Evolutionary conservation across 495 filamentous ascomycete genomes (phyloP).

Genomic region (Talaromyces trachyspermus): DNA sequence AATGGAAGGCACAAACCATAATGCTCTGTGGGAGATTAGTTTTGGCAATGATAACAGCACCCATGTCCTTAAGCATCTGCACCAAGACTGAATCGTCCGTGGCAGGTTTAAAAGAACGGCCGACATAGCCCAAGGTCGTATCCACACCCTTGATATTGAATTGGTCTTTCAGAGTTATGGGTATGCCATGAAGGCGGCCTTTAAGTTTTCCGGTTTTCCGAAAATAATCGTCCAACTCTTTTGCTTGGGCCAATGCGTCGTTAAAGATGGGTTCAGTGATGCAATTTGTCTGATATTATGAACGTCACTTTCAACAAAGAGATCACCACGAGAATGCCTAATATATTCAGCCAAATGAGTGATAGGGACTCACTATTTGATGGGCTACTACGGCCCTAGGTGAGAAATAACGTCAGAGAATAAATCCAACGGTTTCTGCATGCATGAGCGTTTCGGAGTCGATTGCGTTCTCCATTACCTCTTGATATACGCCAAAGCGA

Average conservation of each 20-base stretch:
- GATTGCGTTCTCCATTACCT: constrained; percentile 24
- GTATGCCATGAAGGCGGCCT: constrained; percentile 61
- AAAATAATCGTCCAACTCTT: constrained; percentile 45
- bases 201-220: constrained; percentile 33
- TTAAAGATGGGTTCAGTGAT: constrained; percentile 60
- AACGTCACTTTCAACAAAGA: too few species aligned
- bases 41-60: constrained; percentile 52
- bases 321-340: too few species aligned
- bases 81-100: constrained; percentile 42
- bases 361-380: constrained; percentile 37
- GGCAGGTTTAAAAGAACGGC: constrained; percentile 43
- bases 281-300: constrained; percentile 43
- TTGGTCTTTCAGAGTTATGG: constrained; percentile 57
- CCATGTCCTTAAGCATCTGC: constrained; percentile 37
- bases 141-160: constrained; percentile 58
- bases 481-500: constrained; percentile 40
- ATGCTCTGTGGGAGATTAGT: constrained; percentile 53
- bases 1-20: constrained; percentile 26
- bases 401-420: not conserved
- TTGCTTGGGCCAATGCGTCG: constrained; percentile 50
- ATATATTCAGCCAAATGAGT: too few species aligned
- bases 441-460: not conserved
- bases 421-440: not conserved
- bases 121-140: constrained; percentile 53
- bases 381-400: constrained; percentile 48